phyloP scores from a whole-genome alignment of 1,284 basidiomycete genomes.

The Prillingera fragicola region DNA sequence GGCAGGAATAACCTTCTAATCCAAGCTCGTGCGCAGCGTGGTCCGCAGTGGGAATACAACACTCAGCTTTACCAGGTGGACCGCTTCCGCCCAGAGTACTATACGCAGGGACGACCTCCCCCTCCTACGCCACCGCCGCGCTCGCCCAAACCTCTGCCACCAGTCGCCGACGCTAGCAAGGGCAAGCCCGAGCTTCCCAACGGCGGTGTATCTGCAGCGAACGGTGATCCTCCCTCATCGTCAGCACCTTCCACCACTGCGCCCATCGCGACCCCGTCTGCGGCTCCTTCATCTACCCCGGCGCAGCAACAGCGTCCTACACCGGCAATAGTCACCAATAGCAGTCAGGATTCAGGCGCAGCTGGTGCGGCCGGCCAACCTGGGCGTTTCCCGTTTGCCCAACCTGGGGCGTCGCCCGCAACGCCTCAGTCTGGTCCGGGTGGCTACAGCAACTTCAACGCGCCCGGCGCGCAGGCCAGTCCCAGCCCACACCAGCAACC shows the following conservation, averaged over 20 bases:
- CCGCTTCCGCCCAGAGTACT: constrained; percentile 32
- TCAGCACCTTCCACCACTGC: neutral
- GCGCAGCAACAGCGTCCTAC: neutral
- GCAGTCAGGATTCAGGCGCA: too few species aligned
- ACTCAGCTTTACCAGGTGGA: constrained; percentile 42
- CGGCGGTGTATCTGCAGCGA: neutral
- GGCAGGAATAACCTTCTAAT: constrained; percentile 45
- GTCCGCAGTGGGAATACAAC: constrained; percentile 48
- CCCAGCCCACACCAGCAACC: neutral
- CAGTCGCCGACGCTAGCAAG: neutral
- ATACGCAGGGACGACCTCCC: constrained; percentile 30
- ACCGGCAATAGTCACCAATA: too few species aligned
- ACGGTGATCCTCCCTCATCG: neutral
- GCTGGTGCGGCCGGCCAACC: too few species aligned
- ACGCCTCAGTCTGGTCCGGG: too few species aligned
- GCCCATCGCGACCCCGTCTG: neutral
- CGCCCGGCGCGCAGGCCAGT: neutral
- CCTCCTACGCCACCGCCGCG: constrained; percentile 2
- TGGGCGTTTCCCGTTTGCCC: neutral
- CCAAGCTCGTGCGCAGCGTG: constrained; percentile 40
- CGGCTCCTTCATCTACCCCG: neutral
- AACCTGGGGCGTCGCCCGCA: neutral
- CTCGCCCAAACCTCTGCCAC: neutral
- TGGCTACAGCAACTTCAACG: too few species aligned
- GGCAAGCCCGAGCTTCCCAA: constrained; percentile 1